Conservation (phyloP, 176 grass and related monocot species). For the Chloris gayana region DNA sequence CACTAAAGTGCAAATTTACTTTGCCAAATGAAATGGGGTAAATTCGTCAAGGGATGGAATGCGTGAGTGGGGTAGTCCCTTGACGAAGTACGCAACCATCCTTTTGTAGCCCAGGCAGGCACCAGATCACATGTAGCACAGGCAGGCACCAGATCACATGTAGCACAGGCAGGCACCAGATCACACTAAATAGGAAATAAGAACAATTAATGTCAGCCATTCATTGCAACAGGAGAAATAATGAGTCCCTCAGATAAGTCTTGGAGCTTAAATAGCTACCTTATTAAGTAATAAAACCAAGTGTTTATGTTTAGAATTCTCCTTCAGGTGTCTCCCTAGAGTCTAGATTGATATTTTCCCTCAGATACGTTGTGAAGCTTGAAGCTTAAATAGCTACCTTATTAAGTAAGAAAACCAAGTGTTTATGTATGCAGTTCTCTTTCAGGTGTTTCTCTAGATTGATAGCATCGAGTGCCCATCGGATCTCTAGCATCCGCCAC, state of each 20-base stretch:
- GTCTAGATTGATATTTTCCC: no score
- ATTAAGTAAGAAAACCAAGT: no score
- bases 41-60: conserved; percentile 97
- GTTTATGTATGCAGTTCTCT: conserved; percentile 88
- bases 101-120: conserved; percentile 97
- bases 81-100: conserved; percentile 76
- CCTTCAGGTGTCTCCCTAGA: no score
- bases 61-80: conserved; percentile 90
- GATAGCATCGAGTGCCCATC: conserved; percentile 91
- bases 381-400: no score
- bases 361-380: no score
- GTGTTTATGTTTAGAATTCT: no score
- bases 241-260: not conserved
- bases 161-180: no score
- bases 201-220: conserved; percentile 16
- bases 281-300: no score
- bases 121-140: no score
- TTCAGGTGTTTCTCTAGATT: conserved; percentile 95
- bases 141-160: no score
- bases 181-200: conserved; percentile 64
- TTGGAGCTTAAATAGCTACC: no score
- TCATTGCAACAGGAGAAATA: conserved; percentile 12
- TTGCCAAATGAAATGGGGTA: conserved; percentile 98
- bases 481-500: conserved; percentile 96
- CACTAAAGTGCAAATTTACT: conserved; percentile 44